Evolutionary conservation across 306 rosid genomes (phyloP), one percentile per base, ranked within the genome.

Genomic region (Dryas alaskensis): DNA sequence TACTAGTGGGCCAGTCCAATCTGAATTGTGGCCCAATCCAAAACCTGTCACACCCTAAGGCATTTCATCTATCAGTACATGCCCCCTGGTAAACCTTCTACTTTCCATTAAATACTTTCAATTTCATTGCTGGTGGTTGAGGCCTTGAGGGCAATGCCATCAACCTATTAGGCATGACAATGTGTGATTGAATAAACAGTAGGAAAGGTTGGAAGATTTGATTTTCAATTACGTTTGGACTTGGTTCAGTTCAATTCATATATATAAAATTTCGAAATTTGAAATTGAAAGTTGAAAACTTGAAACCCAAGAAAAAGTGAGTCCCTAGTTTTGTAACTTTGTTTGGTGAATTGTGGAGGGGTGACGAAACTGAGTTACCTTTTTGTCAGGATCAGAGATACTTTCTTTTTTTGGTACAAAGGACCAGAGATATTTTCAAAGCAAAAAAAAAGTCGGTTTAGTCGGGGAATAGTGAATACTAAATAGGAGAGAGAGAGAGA

Each of bases 211-310:
- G 72, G 77, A 83, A 64, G 27, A 8, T 10, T 13, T 62, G 27
- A 8, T 10, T 22, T 62, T 55, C 14, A 27, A 70, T 3, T 14
- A 31, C 55, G 59, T 61, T 51, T 19, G 3, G 57, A 64, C 57
- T 51, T 60, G 47, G 73, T 19, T 11, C 47, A 59, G 12, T 17
- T 4, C 48, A 59, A n/a, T 50, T 42, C 43, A 8, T 45, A 4
- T 45, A 8, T 45, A 45, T 8, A 45, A 31, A 67, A 68, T 79
- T 76, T 76, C 61, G 77, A 83, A 80, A 76, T 76, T 69, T 58
- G 79, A 79, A 69, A 69, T 1, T 31, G 37, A 31, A 31, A 31
- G 22, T 31, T 31, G 37, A 31, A 31, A 31, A 19, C 19, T 19
- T 19, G 19, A 19, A 19, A 52, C 14, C 58, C 55, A 70, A 44